Evolutionary conservation across 2,329 filamentous ascomycete genomes (phyloP).

Genomic region (Endocalyx cinctus): DNA sequence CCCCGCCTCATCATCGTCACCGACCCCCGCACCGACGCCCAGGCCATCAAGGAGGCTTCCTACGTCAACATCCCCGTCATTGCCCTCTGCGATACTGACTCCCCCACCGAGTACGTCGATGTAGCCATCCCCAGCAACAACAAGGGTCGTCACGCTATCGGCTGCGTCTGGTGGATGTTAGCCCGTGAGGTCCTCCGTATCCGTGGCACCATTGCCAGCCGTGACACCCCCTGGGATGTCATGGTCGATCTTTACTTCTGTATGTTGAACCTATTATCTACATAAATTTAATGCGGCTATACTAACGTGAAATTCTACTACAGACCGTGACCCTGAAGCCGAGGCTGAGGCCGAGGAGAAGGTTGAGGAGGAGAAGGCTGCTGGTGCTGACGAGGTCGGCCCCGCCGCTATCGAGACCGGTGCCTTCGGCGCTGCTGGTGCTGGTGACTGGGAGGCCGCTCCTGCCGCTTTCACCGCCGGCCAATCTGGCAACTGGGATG

Average conservation of each 20-base stretch:
- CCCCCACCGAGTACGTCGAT: conserved; percentile 98
- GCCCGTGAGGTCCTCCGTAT: conserved; percentile 99
- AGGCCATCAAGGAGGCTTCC: conserved; percentile 99
- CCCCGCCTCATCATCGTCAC: conserved; percentile 99
- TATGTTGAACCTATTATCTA: conserved; percentile 38
- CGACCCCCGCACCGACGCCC: conserved; percentile 98
- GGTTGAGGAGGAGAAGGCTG: conserved; percentile 85
- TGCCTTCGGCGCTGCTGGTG: conserved; percentile 51
- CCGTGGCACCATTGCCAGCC: conserved; percentile 90
- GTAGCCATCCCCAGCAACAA: conserved; percentile 99
- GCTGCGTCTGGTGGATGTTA: conserved; percentile 98
- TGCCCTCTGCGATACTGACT: conserved; percentile 98
- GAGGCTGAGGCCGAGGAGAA: conserved; percentile 99
- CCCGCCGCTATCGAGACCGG: conserved; percentile 72
- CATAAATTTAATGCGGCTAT: not conserved
- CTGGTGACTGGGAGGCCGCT: conserved; percentile 80
- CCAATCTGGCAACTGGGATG: conserved; percentile 52
- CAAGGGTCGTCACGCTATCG: conserved; percentile 99
- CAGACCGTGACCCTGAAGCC: conserved; percentile 95
- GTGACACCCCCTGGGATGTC: conserved; percentile 97
- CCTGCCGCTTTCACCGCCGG: conserved; percentile 66
- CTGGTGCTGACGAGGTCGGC: conserved; percentile 80
- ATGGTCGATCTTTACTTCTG: conserved; percentile 99
- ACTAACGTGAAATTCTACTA: conserved; percentile 14
- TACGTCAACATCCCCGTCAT: conserved; percentile 99